phyloP scores from a whole-genome alignment of 1,284 basidiomycete genomes.

The Moesziomyces globuligerus region DNA sequence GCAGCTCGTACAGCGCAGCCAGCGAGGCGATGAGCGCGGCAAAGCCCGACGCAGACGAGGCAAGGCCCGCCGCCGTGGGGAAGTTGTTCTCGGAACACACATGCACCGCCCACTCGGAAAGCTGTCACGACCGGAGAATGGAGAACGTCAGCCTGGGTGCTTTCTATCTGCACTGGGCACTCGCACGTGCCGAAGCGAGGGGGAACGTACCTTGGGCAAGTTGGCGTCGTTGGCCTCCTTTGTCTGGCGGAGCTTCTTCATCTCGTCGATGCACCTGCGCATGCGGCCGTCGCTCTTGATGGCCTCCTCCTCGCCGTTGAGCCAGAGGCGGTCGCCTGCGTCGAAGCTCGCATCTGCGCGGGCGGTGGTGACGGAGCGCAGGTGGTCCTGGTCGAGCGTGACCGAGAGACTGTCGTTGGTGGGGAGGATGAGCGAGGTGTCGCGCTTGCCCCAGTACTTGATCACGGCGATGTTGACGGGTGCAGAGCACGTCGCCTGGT shows the following conservation, averaged over 20 bases:
- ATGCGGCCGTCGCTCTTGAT: constrained; percentile 84
- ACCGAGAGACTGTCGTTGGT: constrained; percentile 98
- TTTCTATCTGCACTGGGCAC: no score
- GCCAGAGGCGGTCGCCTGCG: constrained; percentile 81
- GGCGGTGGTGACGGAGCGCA: constrained; percentile 92
- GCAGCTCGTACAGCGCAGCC: constrained; percentile 84
- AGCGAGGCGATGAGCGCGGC: constrained; percentile 93
- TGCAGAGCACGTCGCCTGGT: constrained; percentile 88
- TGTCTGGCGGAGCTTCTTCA: constrained; percentile 80
- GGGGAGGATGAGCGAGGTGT: constrained; percentile 92
- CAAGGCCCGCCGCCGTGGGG: constrained; percentile 96
- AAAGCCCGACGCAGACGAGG: constrained; percentile 95
- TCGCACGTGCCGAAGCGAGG: no score
- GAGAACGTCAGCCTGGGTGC: constrained; percentile 3
- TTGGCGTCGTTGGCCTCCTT: constrained; percentile 73
- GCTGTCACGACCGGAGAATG: constrained; percentile 29
- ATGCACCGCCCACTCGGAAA: constrained; percentile 68
- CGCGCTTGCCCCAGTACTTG: constrained; percentile 95
- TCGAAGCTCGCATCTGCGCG: constrained; percentile 81
- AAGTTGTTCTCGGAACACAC: constrained; percentile 98
- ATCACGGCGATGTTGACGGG: constrained; percentile 97
- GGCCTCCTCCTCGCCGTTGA: constrained; percentile 89
- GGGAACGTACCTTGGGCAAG: constrained; percentile 51
- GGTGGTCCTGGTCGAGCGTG: constrained; percentile 94
- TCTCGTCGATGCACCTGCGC: constrained; percentile 85